phyloP scores from a whole-genome alignment of 345 rosid species.

The Cardamine occulta region DNA sequence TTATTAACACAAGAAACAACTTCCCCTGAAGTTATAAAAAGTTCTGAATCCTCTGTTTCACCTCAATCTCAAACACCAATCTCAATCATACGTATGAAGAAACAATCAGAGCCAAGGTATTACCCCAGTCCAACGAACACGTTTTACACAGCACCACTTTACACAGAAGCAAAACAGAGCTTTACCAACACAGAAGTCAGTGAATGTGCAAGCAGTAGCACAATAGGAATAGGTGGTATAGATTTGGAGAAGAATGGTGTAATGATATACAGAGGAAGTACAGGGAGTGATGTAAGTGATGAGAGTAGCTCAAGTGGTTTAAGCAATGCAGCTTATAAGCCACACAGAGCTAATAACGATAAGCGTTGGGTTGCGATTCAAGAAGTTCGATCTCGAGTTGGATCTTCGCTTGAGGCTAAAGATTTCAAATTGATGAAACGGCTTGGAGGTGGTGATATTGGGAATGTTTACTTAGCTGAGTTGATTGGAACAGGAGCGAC shows the following conservation, averaged over 20 bases:
- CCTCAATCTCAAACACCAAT: conserved; percentile 41
- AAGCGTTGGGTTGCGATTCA: conserved; percentile 88
- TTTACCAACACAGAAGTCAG: conserved; percentile 74
- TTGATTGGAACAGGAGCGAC: conserved; percentile 65
- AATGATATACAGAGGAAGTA: conserved; percentile 62
- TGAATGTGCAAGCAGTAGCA: conserved; percentile 64
- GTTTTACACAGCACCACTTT: conserved; percentile 56
- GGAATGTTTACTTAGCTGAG: conserved; percentile 80
- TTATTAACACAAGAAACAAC: conserved; percentile 20
- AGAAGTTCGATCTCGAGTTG: conserved; percentile 59
- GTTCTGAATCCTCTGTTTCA: conserved; percentile 47
- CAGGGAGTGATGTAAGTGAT: conserved; percentile 85
- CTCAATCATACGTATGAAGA: conserved; percentile 41
- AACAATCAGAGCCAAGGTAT: conserved; percentile 52
- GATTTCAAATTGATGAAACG: conserved; percentile 63
- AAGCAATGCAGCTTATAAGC: conserved; percentile 67
- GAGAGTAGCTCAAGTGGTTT: conserved; percentile 87
- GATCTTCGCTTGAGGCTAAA: conserved; percentile 49
- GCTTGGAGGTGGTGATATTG: conserved; percentile 90
- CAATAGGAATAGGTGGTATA: conserved; percentile 47
- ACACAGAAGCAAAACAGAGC: conserved; percentile 68
- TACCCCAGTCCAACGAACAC: conserved; percentile 71
- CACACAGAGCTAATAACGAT: conserved; percentile 83
- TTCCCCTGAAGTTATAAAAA: conserved; percentile 48
- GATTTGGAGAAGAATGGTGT: conserved; percentile 74